phyloP scores from a whole-genome alignment of 805 yeast genomes.

The Ogataea nakhonphanomensis region DNA sequence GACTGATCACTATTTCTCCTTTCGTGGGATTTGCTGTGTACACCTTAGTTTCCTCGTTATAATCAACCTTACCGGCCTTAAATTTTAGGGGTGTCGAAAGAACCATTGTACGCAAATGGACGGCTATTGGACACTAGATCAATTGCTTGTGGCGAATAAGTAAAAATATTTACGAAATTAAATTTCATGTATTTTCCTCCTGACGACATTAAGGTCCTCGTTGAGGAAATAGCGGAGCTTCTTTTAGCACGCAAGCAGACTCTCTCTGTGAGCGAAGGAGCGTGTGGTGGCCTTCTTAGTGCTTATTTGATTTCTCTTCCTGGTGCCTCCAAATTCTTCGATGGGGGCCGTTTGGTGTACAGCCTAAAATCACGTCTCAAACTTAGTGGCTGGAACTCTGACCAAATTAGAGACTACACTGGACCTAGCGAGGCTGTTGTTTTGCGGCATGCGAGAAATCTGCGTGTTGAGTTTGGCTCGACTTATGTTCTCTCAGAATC shows the following conservation, averaged over 20 bases:
- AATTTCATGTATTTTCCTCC: conserved; percentile 55
- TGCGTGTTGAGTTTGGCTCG: conserved; percentile 76
- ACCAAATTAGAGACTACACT: conserved; percentile 67
- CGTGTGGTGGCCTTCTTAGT: conserved; percentile 84
- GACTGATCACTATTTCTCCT: conserved; percentile 60
- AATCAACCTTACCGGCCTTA: conserved; percentile 76
- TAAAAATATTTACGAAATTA: not conserved
- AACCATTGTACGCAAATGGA: conserved; percentile 11
- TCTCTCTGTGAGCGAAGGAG: conserved; percentile 79
- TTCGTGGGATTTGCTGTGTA: conserved; percentile 71
- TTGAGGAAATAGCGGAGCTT: conserved; percentile 53
- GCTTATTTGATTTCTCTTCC: conserved; percentile 79
- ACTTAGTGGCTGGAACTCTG: conserved; percentile 73
- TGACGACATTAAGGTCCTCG: conserved; percentile 45
- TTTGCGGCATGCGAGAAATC: conserved; percentile 69
- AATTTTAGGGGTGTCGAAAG: conserved; percentile 39
- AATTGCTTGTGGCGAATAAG: conserved; percentile 9
- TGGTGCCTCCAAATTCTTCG: conserved; percentile 80
- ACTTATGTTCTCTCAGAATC: conserved; percentile 81
- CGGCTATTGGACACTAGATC: too few relatives aligned
- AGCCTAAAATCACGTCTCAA: conserved; percentile 71
- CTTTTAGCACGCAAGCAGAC: conserved; percentile 56
- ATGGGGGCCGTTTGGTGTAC: conserved; percentile 81
- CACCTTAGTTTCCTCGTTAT: conserved; percentile 54
- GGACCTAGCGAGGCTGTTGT: conserved; percentile 82